phyloP scores from a whole-genome alignment of 169 alveolate species.

The Plasmodium yoelii region DNA sequence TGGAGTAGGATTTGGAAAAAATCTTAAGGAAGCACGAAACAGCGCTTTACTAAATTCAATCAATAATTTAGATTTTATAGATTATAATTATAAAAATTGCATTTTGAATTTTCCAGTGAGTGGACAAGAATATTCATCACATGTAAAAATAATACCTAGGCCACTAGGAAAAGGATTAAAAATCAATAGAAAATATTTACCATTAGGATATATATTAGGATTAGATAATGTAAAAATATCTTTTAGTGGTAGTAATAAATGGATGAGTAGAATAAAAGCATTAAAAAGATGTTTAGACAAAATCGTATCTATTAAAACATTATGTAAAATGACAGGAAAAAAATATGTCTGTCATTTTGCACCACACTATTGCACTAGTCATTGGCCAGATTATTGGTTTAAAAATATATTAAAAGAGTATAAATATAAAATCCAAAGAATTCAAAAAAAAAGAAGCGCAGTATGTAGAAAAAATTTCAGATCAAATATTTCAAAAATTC shows the following conservation, averaged over 20 bases:
- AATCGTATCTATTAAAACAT: slow-evolving; percentile 82
- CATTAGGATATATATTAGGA: slow-evolving; percentile 84
- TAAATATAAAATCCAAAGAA: slow-evolving; percentile 74
- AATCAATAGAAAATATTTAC: slow-evolving; percentile 80
- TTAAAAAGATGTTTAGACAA: slow-evolving; percentile 82
- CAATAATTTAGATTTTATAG: slow-evolving; percentile 83
- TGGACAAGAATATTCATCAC: slow-evolving; percentile 83
- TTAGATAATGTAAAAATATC: slow-evolving; percentile 83
- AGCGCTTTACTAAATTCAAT: slow-evolving; percentile 82
- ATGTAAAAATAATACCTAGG: slow-evolving; percentile 79
- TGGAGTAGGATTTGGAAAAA: slow-evolving; percentile 87
- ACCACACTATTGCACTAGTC: slow-evolving; percentile 86
- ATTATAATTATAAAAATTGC: slow-evolving; percentile 83
- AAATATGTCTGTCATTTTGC: slow-evolving; percentile 79
- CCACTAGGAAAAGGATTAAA: slow-evolving; percentile 81
- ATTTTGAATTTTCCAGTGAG: slow-evolving; percentile 83
- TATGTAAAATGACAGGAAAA: slow-evolving; percentile 84
- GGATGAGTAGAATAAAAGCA: slow-evolving; percentile 85
- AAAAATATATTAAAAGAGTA: slow-evolving; percentile 84
- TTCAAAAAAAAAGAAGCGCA: slow-evolving; percentile 77
- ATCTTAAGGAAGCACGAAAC: slow-evolving; percentile 81
- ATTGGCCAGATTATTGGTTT: slow-evolving; percentile 89
- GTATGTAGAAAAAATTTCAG: slow-evolving; percentile 73
- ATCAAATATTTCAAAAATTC: slow-evolving; percentile 72
- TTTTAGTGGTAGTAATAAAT: slow-evolving; percentile 82